Percentiles rank a stretch among this genome's conserved stretches.
Conservation (phyloP, 805 yeast species). For the Lachancea waltii region DNA sequence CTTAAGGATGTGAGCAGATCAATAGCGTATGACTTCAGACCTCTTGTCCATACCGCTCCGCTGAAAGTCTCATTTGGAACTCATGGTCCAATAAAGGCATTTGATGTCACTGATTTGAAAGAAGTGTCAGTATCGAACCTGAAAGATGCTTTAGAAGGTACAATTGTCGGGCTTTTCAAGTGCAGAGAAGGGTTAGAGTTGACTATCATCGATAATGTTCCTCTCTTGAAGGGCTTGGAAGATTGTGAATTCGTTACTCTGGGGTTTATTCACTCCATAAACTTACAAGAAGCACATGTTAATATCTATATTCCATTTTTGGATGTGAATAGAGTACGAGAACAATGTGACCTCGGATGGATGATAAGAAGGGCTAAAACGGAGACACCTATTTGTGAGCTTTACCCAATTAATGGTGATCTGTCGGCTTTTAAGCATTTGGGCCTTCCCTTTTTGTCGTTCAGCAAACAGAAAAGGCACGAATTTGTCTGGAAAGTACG, state of each 20-base stretch:
- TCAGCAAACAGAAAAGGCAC: slow-evolving; percentile 34
- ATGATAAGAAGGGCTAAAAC: slow-evolving; percentile 57
- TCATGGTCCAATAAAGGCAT: slow-evolving; percentile 33
- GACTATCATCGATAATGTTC: slow-evolving; percentile 19
- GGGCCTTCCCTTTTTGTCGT: slow-evolving; percentile 42
- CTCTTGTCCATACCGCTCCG: slow-evolving; percentile 38
- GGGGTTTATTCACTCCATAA: slow-evolving; percentile 62
- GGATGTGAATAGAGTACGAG: slow-evolving; percentile 1
- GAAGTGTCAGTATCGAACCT: slow-evolving; percentile 32
- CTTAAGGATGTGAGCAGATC: slow-evolving; percentile 2
- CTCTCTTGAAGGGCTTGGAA: slow-evolving; percentile 16
- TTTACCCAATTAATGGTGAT: slow-evolving; percentile 32
- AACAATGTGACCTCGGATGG: slow-evolving; percentile 22
- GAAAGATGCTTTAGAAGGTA: slow-evolving; percentile 32
- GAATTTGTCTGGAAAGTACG: slow-evolving; percentile 56
- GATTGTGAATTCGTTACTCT: slow-evolving; percentile 24
- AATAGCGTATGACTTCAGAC: slow-evolving; percentile 36
- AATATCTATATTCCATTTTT: slow-evolving; percentile 51
- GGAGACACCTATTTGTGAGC: slow-evolving; percentile 56
- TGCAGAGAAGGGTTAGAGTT: slow-evolving; percentile 11
- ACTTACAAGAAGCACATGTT: slow-evolving; percentile 33
- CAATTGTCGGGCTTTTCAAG: slow-evolving; percentile 31
- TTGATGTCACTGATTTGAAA: slow-evolving; percentile 32
- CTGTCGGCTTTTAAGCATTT: slow-evolving; percentile 14
- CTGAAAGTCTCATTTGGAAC: slow-evolving; percentile 35